These are phyloP conservation scores for Fusarium falciforme DNA, from an alignment of 2,329 filamentous ascomycete species.

Conservation along the genomic window DNA sequence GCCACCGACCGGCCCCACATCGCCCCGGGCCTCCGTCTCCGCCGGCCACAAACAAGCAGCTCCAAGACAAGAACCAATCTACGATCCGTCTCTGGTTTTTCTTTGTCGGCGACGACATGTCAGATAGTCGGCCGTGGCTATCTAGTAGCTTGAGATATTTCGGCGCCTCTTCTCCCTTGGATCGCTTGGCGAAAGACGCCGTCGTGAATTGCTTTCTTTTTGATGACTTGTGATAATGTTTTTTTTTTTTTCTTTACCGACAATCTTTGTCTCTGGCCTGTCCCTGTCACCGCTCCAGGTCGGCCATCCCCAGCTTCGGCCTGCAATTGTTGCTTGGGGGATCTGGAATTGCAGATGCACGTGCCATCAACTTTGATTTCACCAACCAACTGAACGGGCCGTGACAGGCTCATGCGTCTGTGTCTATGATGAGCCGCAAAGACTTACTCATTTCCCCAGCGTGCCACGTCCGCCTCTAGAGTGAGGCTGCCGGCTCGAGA, in stretches of 20 bases:
- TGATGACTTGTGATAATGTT: background rate
- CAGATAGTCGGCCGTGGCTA: conserved; percentile 17
- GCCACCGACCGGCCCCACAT: conserved; percentile 31
- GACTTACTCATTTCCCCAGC: conserved; percentile 38
- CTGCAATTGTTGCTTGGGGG: conserved; percentile 33
- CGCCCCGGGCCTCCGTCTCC: conserved; percentile 16
- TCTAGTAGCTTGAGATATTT: conserved; percentile 11
- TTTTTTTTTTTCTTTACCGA: conserved; percentile 12
- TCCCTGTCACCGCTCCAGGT: conserved; percentile 27
- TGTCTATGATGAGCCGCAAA: conserved; percentile 19
- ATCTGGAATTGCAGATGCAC: conserved; percentile 36
- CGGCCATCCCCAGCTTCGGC: conserved; percentile 24
- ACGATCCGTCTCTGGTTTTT: conserved; percentile 32
- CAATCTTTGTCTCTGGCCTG: conserved; percentile 20
- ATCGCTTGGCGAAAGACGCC: conserved; percentile 13
- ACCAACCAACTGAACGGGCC: background rate
- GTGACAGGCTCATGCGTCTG: background rate
- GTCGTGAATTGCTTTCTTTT: conserved; percentile 13
- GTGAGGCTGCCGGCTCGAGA: conserved; percentile 38
- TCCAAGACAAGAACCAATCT: conserved; percentile 29
- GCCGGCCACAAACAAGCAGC: conserved; percentile 7
- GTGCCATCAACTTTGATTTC: conserved; percentile 25
- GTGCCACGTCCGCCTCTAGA: conserved; percentile 21
- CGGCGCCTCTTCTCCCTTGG: conserved; percentile 25
- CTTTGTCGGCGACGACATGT: conserved; percentile 27